These are phyloP conservation scores for Dittrichia graveolens DNA, from an alignment of 129 eudicot genomes.

Conservation along the genomic window DNA sequence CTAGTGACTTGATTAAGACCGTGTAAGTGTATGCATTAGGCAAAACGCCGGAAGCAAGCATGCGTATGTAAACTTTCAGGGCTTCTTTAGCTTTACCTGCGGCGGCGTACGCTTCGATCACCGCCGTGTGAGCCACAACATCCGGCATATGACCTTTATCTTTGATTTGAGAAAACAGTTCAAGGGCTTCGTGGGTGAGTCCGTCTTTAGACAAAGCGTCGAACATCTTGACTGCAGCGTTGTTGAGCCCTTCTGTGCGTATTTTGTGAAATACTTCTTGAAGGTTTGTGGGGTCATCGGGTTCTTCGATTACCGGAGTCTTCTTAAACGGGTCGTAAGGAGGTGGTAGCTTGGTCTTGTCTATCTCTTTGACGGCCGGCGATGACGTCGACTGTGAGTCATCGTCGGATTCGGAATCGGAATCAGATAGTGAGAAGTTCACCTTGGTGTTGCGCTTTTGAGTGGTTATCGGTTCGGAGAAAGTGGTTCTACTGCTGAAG, in stretches of 20 bases:
- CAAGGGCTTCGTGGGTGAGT: slow-evolving; percentile 80
- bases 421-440: slow-evolving; percentile 63
- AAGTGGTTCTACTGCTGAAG: slow-evolving; percentile 13
- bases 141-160: slow-evolving; percentile 86
- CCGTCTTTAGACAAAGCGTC: slow-evolving; percentile 91
- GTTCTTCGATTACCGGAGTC: slow-evolving; percentile 48
- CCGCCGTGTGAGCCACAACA: slow-evolving; percentile 86
- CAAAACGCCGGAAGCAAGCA: slow-evolving; percentile 66
- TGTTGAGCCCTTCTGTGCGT: slow-evolving; percentile 64
- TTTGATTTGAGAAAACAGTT: slow-evolving; percentile 61
- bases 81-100: slow-evolving; percentile 77
- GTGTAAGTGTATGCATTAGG: slow-evolving; percentile 81
- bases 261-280: slow-evolving; percentile 68
- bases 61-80: slow-evolving; percentile 50
- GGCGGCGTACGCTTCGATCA: slow-evolving; percentile 67
- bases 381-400: slow-evolving; percentile 6
- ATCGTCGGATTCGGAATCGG: slow-evolving; percentile 26
- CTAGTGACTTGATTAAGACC: slow-evolving; percentile 61
- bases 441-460: slow-evolving; percentile 60
- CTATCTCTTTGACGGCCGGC: slow-evolving; percentile 17
- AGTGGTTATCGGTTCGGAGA: slow-evolving; percentile 16
- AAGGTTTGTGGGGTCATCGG: slow-evolving; percentile 74
- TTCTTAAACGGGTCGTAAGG: slow-evolving; percentile 82
- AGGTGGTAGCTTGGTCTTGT: slow-evolving; percentile 58
- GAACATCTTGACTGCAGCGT: slow-evolving; percentile 90